Evolutionary conservation across 1,139 yeast species (phyloP).

Genomic region (Sporopachydermia cereana): DNA sequence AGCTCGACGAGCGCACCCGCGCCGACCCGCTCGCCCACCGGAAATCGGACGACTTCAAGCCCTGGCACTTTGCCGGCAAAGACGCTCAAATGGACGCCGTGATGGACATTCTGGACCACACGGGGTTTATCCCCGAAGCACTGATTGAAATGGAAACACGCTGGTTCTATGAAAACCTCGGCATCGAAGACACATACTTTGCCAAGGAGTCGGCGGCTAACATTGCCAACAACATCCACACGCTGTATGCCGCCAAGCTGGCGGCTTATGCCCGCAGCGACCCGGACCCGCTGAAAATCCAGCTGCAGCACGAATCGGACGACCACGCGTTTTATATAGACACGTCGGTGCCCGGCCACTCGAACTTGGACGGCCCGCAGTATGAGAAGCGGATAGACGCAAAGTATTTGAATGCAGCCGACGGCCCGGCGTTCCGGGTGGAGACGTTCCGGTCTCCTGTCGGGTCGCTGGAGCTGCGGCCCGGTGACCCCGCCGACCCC

Average conservation of each 20-base stretch:
- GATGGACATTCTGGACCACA: slow-evolving; percentile 66
- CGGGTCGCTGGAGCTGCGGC: slow-evolving; percentile 16
- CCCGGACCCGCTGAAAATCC: slow-evolving; percentile 45
- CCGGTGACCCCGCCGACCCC: background rate
- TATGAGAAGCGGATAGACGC: slow-evolving; percentile 59
- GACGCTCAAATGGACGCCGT: slow-evolving; percentile 73
- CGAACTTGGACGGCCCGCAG: slow-evolving; percentile 27
- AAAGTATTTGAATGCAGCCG: slow-evolving; percentile 52
- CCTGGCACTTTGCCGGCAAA: slow-evolving; percentile 69
- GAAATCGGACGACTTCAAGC: slow-evolving; percentile 47
- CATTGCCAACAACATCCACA: slow-evolving; percentile 71
- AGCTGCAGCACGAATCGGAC: slow-evolving; percentile 61
- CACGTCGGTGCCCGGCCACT: slow-evolving; percentile 37
- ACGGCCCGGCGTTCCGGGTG: slow-evolving; percentile 49
- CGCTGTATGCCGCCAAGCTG: slow-evolving; percentile 85
- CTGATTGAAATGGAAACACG: slow-evolving; percentile 72
- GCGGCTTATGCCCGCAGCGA: slow-evolving; percentile 66
- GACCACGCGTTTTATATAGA: slow-evolving; percentile 92
- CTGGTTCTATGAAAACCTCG: slow-evolving; percentile 83
- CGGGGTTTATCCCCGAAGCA: slow-evolving; percentile 83
- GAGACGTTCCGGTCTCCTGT: slow-evolving; percentile 75
- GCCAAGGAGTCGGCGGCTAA: slow-evolving; percentile 74
- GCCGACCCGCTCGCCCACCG: slow-evolving; percentile 16
- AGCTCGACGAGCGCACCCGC: background rate
- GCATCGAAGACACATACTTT: slow-evolving; percentile 78